Evolutionary conservation across 331 rosid species (phyloP), one percentile per base, ranked within the genome.

Genomic region (Rosa hybrid): DNA sequence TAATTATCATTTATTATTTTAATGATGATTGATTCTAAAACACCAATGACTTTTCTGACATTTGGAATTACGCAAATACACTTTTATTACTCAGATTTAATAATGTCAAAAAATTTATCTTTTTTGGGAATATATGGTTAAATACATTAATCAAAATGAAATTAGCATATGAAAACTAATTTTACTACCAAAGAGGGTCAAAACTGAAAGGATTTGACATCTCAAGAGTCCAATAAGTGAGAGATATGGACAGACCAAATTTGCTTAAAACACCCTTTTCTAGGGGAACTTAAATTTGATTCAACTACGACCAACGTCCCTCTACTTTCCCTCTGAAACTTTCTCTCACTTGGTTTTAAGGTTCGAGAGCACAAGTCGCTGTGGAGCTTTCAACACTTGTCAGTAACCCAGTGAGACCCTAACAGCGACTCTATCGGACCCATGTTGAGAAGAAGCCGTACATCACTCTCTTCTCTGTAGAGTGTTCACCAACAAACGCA

Each of bases 301-400:
- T 5, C 25, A 48, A 38, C 38, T 68, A 67, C 63, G 77, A 59
- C 68, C 59, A 38, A 27, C 41, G 53, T 60, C 62, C 63, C 9
- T 3, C 69, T 2, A 64, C 42, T 56, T 71, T 65, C 70, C 16
- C 12, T 14, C 2, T 63, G 60, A 81, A 83, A 78, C 72, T 75
- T 80, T 68, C 71, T 59, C 27, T 84, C 53, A 25, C 84, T 44
- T 8, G 60, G 38, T 75, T 74, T 54, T 70, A 65, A 80, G 85
- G 88, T 77, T 46, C 72, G 83, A 67, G 97, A 90, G 94, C 76
- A 83, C 78, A 88, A 77, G 62, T 87, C 88, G 91, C 87, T 78
- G 77, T 41, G 18, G 21, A 80, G 60, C 38, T 82, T 77, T 57
- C 38, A 68, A 78, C 87, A 85, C 81, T 72, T 87, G 80, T 85